Conservation (phyloP, 306 rosid species). For the Casuarina equisetifolia region DNA sequence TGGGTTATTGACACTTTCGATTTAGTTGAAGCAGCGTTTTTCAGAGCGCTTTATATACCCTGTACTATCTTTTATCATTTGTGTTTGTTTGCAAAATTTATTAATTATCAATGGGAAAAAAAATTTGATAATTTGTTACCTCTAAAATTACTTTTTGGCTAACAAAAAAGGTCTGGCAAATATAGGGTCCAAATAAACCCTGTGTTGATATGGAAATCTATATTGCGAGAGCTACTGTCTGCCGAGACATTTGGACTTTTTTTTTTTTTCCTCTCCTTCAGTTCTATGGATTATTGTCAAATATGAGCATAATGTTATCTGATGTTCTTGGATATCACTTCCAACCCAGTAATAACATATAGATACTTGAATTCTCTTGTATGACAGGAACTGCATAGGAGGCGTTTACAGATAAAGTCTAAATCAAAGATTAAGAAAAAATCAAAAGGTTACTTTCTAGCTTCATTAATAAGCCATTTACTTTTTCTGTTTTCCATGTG, state of each 20-base stretch:
- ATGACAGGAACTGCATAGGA: constrained; percentile 66
- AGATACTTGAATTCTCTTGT: background rate
- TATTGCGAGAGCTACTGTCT: background rate
- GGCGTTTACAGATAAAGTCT: constrained; percentile 66
- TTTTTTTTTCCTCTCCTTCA: background rate
- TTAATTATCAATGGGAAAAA: background rate
- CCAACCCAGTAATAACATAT: background rate
- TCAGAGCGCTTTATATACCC: background rate
- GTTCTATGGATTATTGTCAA: background rate
- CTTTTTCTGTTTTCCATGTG: background rate
- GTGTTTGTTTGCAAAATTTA: background rate
- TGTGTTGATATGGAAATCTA: background rate
- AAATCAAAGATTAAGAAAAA: constrained; percentile 53
- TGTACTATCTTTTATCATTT: background rate
- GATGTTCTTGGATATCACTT: background rate
- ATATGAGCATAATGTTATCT: background rate
- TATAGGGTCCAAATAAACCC: background rate
- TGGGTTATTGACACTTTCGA: background rate
- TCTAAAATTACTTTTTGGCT: background rate
- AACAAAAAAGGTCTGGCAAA: background rate
- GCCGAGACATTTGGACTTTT: background rate
- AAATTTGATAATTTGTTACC: background rate
- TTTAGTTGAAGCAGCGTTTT: background rate
- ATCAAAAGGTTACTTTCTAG: constrained; percentile 43
- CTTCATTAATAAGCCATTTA: background rate